These are phyloP conservation scores for Candida khao-thaluensis DNA, from an alignment of 805 yeast species.

Conservation along the genomic window DNA sequence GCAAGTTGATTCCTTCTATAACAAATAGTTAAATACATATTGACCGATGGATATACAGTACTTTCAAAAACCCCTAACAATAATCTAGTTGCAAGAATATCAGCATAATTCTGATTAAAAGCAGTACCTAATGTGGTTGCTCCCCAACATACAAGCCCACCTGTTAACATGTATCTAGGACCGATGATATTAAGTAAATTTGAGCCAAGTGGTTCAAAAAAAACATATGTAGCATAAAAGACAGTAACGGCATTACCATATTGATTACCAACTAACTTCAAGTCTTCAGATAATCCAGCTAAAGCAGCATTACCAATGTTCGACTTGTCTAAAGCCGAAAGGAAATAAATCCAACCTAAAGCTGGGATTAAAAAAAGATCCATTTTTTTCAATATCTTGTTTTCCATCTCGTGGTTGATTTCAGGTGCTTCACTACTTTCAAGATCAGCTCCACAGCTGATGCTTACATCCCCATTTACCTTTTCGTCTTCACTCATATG, in stretches of 20 bases:
- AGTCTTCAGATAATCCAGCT: constrained; percentile 48
- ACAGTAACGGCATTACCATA: constrained; percentile 46
- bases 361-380: background rate
- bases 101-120: constrained; percentile 41
- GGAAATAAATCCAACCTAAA: background rate
- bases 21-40: constrained; percentile 27
- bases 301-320: constrained; percentile 60
- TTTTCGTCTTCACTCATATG: background rate
- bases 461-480: background rate
- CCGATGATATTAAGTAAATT: constrained; percentile 6
- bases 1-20: constrained; percentile 19
- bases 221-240: constrained; percentile 47
- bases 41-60: constrained; percentile 50
- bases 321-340: constrained; percentile 52
- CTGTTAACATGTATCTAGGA: constrained; percentile 1
- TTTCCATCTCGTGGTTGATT: background rate
- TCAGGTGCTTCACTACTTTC: background rate
- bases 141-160: constrained; percentile 19
- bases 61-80: constrained; percentile 54
- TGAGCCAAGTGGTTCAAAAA: constrained; percentile 31
- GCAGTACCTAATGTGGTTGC: constrained; percentile 32
- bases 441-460: background rate
- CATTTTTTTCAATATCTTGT: background rate
- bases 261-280: constrained; percentile 37
- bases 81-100: constrained; percentile 46